Conservation (phyloP, 1,284 basidiomycete species). For the Marasmius sp. region DNA sequence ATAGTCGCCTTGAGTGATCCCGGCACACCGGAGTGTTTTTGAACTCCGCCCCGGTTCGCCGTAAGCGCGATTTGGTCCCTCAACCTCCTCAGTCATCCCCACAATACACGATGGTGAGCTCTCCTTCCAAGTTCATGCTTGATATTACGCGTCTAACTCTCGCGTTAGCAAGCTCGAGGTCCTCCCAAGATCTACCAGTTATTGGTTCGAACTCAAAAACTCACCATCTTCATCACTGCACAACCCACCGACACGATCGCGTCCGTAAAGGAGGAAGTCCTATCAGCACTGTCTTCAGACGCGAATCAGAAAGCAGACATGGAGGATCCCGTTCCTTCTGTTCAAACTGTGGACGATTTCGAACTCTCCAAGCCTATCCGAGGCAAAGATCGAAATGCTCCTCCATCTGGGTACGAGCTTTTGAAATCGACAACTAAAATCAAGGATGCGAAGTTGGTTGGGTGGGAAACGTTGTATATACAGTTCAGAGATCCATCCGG, state of each 20-base stretch:
- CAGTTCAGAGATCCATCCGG: slow-evolving; percentile 61
- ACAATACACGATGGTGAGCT: slow-evolving; percentile 7
- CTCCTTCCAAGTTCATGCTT: not conserved
- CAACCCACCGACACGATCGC: slow-evolving; percentile 53
- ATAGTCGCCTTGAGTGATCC: not conserved
- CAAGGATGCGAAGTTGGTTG: slow-evolving; percentile 45
- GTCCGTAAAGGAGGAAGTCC: slow-evolving; percentile 58
- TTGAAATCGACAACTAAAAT: slow-evolving; percentile 47
- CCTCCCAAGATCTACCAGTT: slow-evolving; percentile 62
- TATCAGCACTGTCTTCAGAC: slow-evolving; percentile 57
- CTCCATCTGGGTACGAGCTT: slow-evolving; percentile 48
- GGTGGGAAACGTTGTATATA: slow-evolving; percentile 67
- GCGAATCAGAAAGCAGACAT: slow-evolving; percentile 36
- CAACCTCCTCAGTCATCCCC: not conserved
- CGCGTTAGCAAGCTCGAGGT: slow-evolving; percentile 19
- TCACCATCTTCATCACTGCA: slow-evolving; percentile 60
- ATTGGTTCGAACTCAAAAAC: slow-evolving; percentile 67
- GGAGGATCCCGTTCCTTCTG: slow-evolving; percentile 37
- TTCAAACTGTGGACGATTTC: slow-evolving; percentile 52
- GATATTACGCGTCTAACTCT: not conserved
- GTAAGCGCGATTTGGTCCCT: not conserved
- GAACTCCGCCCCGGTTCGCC: not conserved
- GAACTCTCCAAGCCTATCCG: slow-evolving; percentile 57
- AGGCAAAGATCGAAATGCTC: slow-evolving; percentile 46
- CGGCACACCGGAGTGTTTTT: not conserved